phyloP scores from a whole-genome alignment of 2,329 filamentous ascomycete species.

The Pestalotiopsis sp. region DNA sequence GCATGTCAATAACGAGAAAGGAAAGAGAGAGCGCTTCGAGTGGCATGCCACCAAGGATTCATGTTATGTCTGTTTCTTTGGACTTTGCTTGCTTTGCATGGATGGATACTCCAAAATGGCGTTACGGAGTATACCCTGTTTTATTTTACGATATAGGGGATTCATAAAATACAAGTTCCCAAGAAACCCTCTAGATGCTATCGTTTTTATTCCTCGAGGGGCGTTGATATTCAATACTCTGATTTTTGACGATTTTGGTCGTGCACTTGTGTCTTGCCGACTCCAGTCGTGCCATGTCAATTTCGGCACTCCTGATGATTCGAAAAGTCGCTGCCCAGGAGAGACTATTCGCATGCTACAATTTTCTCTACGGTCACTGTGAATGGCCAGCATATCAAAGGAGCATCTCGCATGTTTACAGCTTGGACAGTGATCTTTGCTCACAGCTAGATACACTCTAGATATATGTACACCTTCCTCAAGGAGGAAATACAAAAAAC shows the following conservation, averaged over 20 bases:
- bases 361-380: too few relatives aligned
- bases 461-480: neutral
- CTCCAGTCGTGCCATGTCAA: neutral
- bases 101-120: constrained; percentile 8
- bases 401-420: neutral
- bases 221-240: neutral
- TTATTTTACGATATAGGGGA: constrained; percentile 67
- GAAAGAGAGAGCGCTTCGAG: neutral
- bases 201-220: neutral
- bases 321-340: too few relatives aligned
- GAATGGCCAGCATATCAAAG: too few relatives aligned
- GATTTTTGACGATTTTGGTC: neutral
- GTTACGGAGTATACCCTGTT: constrained; percentile 62
- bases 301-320: neutral
- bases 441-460: neutral
- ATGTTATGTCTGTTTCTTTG: neutral
- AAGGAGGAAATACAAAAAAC: neutral
- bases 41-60: neutral
- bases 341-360: too few relatives aligned
- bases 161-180: constrained; percentile 41
- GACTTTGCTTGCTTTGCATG: neutral
- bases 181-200: constrained; percentile 25
- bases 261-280: neutral
- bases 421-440: neutral
- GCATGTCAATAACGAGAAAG: neutral